Evolutionary conservation across 129 eudicot species (phyloP).

Genomic region (Lonicera japonica): DNA sequence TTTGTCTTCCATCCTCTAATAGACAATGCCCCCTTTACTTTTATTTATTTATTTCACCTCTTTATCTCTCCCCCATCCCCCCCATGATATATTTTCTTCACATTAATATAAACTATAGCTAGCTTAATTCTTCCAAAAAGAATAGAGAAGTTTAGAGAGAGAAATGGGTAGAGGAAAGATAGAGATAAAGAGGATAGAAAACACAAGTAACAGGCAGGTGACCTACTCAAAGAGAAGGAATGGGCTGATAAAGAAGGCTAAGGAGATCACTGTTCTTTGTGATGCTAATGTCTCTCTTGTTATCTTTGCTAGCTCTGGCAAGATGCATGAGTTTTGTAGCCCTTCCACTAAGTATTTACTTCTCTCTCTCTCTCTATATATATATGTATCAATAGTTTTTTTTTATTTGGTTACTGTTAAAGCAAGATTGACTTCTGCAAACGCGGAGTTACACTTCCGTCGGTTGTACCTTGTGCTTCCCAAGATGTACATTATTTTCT

Average conservation of each 20-base stretch:
- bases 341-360: constrained; percentile 34
- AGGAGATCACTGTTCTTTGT: constrained; percentile 51
- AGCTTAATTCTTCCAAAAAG: too few relatives aligned
- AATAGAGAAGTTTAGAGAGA: background rate
- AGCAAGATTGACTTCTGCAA: too few relatives aligned
- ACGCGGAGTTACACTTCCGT: too few relatives aligned
- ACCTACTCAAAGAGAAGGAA: constrained; percentile 53
- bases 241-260: constrained; percentile 55
- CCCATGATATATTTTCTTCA: background rate
- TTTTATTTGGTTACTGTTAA: background rate
- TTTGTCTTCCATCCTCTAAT: constrained; percentile 29
- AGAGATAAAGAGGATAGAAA: constrained; percentile 59
- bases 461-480: too few relatives aligned
- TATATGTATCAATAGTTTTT: too few relatives aligned
- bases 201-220: constrained; percentile 53
- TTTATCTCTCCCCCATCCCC: constrained; percentile 1
- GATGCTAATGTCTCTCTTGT: constrained; percentile 52
- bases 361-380: background rate
- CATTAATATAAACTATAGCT: background rate
- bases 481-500: too few relatives aligned
- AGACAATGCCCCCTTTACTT: constrained; percentile 11
- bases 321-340: constrained; percentile 43
- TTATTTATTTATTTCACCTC: background rate
- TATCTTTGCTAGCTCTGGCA: constrained; percentile 42
- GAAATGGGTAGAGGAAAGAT: constrained; percentile 52